These are phyloP conservation scores for Chlorella sp. DNA, from an alignment of 139 green algal species.

Conservation along the genomic window DNA sequence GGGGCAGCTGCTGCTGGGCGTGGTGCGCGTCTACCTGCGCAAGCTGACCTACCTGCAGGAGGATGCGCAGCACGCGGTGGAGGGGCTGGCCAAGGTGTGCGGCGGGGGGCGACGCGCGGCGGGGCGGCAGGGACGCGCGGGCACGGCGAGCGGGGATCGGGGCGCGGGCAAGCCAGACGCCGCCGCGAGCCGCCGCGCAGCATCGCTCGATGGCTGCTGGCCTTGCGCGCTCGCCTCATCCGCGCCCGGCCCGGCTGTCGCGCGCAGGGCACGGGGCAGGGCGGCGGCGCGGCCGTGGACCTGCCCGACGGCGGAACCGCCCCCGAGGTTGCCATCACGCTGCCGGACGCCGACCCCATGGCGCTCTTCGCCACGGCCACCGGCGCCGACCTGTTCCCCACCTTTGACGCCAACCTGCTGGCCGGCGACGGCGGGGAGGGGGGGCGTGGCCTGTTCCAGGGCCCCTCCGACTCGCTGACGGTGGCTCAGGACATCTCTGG, in stretches of 20 bases:
- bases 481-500: slow-evolving; percentile 52
- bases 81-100: slow-evolving; percentile 52
- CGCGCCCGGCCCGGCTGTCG: too few species aligned
- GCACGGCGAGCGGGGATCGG: too few species aligned
- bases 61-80: slow-evolving; percentile 73
- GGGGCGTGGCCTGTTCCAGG: not conserved
- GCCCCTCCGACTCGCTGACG: slow-evolving; percentile 36
- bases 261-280: too few species aligned
- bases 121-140: too few species aligned
- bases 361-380: slow-evolving; percentile 43
- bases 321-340: slow-evolving; percentile 61
- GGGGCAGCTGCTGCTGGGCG: slow-evolving; percentile 94
- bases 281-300: slow-evolving; percentile 55
- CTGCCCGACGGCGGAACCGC: slow-evolving; percentile 56
- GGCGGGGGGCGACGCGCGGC: too few species aligned
- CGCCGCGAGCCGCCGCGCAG: too few species aligned
- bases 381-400: slow-evolving; percentile 29
- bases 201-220: too few species aligned
- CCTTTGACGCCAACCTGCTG: slow-evolving; percentile 14
- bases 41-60: slow-evolving; percentile 80
- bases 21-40: slow-evolving; percentile 89
- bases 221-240: too few species aligned
- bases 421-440: not conserved
- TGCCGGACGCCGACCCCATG: slow-evolving; percentile 54
- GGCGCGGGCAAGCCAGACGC: too few species aligned